Percentiles rank a stretch among this genome's conserved stretches.
Conservation (phyloP, 73 alveolate species). For the Paramecium primaurelia region DNA sequence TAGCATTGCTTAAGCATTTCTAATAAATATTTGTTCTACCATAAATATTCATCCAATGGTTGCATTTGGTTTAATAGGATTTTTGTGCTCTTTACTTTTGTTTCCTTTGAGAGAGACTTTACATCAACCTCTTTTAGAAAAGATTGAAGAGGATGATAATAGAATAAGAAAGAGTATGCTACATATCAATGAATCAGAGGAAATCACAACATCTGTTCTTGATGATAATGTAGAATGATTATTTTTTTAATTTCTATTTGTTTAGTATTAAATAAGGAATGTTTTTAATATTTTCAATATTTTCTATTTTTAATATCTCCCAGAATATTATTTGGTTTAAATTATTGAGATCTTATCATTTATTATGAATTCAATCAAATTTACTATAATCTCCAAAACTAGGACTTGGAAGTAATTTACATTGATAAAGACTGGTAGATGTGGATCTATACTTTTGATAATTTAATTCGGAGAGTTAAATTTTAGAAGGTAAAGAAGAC, state of each 20-base stretch:
- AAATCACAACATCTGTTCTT: not conserved
- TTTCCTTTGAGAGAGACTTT: slow-evolving; percentile 54
- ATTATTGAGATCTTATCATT: not conserved
- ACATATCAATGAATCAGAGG: not conserved
- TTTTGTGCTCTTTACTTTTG: not conserved
- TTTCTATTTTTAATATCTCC: not conserved
- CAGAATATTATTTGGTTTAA: not conserved
- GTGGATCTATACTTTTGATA: not conserved
- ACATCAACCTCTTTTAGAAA: slow-evolving; percentile 29
- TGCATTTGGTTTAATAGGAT: slow-evolving; percentile 34
- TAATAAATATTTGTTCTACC: not conserved
- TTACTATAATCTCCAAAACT: not conserved
- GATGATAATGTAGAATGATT: not conserved
- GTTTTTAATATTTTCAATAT: not conserved
- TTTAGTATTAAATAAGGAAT: not conserved
- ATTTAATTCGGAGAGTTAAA: not conserved
- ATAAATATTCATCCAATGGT: slow-evolving; percentile 51
- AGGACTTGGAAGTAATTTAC: not conserved
- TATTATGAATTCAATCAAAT: no score
- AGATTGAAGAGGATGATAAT: not conserved
- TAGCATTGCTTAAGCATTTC: slow-evolving; percentile 34
- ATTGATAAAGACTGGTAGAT: not conserved
- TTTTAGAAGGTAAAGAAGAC: not conserved
- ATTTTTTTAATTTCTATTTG: not conserved
- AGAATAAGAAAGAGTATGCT: slow-evolving; percentile 24